Conservation (phyloP, 169 alveolate genomes). For the Perkinsus marinus region DNA sequence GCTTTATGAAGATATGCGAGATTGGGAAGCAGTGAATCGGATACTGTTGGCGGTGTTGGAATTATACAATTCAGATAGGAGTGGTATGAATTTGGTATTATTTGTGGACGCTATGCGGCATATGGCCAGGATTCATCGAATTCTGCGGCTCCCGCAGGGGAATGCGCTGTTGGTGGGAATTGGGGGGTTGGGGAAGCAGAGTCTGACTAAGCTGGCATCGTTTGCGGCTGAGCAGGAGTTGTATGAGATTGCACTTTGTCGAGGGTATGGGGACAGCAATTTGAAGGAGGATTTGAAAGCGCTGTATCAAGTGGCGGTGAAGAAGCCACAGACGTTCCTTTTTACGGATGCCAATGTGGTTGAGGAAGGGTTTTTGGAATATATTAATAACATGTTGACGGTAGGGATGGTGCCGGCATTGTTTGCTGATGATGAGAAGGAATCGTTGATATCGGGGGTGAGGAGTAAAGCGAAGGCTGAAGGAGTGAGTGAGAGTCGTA, state of each 20-base stretch:
- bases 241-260: constrained; percentile 62
- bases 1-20: constrained; percentile 67
- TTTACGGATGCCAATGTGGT: constrained; percentile 79
- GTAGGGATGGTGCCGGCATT: constrained; percentile 86
- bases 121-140: constrained; percentile 74
- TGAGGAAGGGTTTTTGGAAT: constrained; percentile 77
- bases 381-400: constrained; percentile 72
- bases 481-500: constrained; percentile 55
- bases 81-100: constrained; percentile 80
- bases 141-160: constrained; percentile 76
- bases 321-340: constrained; percentile 61
- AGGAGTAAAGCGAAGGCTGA: constrained; percentile 58
- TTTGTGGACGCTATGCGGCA: constrained; percentile 87
- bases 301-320: constrained; percentile 55
- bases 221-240: constrained; percentile 72
- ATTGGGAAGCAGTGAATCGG: constrained; percentile 57
- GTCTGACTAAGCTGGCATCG: constrained; percentile 74
- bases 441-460: constrained; percentile 45
- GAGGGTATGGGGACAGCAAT: constrained; percentile 73
- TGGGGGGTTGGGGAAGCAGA: constrained; percentile 93
- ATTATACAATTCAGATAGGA: constrained; percentile 65
- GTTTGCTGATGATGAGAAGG: constrained; percentile 74
- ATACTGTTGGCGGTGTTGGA: constrained; percentile 65
- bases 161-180: constrained; percentile 88
- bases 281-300: constrained; percentile 75